Base-by-base conservation (phyloP, 177 flowering plant species). In the Vitis hybrid region DNA sequence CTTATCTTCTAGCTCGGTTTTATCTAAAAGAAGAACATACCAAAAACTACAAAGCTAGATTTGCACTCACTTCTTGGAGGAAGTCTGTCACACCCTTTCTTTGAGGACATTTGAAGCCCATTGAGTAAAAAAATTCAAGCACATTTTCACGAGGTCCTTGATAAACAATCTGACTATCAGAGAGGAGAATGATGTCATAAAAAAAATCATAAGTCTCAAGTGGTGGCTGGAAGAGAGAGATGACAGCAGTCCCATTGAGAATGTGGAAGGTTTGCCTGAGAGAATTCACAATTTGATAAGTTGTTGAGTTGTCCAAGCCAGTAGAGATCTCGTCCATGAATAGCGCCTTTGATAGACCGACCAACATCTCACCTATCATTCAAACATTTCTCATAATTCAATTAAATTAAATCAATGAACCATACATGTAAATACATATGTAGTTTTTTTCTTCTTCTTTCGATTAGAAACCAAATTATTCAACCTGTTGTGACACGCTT, bases 191-290 rank as follows among this genome's bases (percentile, higher is more conserved):
- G 18, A 80, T 82, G 60, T 82, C 81, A 56, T 80, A 78, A 62
- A 82, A 82, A 1, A 80, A 78, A n/a, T 80, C 52, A 32, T 77
- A 82, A 27, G 85, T 73, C 65, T 80, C 83, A 2, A 83, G 85
- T 4, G 80, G 77, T 9, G 80, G 82, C 76, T 79, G 82, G 59
- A 79, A 75, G 18, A 79, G 77, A 13, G 82, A 73, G 19, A 76
- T 70, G 64, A 79, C n/a, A 4, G 64, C 65, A 15, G 75, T 74
- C 52, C 63, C 78, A 40, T 68, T 56, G 11, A 74, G 57, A 62
- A 76, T 74, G 62, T 77, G 80, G 16, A 64, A 35, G 19, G 19
- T 52, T 19, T 81, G 77, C 55, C 27, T 62, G 21, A 83, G 27
- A 1, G 70, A 74, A 13, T 81, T 83, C 67, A 83, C 82, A 50